phyloP scores from a whole-genome alignment of 1,284 basidiomycete species.

The Microstroma glucosiphilum region DNA sequence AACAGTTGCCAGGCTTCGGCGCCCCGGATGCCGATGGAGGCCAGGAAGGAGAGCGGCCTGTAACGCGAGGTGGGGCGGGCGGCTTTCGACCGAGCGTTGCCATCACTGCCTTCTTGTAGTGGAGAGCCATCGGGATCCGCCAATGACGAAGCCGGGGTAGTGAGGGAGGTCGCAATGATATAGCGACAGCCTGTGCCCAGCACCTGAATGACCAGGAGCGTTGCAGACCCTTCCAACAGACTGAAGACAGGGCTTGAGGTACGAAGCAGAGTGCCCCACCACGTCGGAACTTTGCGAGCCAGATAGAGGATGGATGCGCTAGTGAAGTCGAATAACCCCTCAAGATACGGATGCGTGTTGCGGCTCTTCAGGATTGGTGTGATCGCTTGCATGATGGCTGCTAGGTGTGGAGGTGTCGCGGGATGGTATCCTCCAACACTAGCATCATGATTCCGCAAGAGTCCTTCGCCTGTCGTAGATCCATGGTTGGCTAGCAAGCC shows the following conservation, averaged over 20 bases:
- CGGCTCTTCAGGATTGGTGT: background rate
- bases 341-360: background rate
- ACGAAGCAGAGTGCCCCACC: slow-evolving; percentile 43
- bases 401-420: slow-evolving; percentile 5
- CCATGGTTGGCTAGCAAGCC: background rate
- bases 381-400: slow-evolving; percentile 2
- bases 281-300: slow-evolving; percentile 33
- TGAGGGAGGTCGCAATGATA: slow-evolving; percentile 28
- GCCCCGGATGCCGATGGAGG: slow-evolving; percentile 33
- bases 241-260: slow-evolving; percentile 43
- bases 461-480: background rate
- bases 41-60: slow-evolving; percentile 24
- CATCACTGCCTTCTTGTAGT: background rate
- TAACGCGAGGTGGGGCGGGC: slow-evolving; percentile 23
- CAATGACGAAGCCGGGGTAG: slow-evolving; percentile 66
- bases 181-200: slow-evolving; percentile 18
- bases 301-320: slow-evolving; percentile 28
- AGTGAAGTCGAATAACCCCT: background rate
- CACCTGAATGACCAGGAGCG: slow-evolving; percentile 46
- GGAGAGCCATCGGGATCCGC: slow-evolving; percentile 34
- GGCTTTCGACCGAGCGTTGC: background rate
- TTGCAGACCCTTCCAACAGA: slow-evolving; percentile 47
- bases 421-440: background rate
- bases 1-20: slow-evolving; percentile 47
- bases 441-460: background rate